Evolutionary conservation across 768 basidiomycete species (phyloP).

Genomic region (Boletus fagicola): DNA sequence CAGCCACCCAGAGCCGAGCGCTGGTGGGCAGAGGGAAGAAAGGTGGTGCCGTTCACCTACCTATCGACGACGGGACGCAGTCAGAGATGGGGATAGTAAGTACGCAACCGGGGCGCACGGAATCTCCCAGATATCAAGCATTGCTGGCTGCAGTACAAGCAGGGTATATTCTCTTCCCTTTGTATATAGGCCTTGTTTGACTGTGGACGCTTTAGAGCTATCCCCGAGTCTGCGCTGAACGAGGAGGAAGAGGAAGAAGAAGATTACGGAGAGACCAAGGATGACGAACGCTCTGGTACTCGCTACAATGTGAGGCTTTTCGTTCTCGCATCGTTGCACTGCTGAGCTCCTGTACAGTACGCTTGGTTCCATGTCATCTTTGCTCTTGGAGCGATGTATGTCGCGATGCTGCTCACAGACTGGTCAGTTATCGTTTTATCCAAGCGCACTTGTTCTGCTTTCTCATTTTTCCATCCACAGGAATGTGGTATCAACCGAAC

Average conservation of each 20-base stretch:
- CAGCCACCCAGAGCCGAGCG: slow-evolving; percentile 93
- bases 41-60: slow-evolving; percentile 60
- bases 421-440: slow-evolving; percentile 61
- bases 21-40: slow-evolving; percentile 73
- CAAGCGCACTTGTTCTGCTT: background rate
- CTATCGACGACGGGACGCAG: slow-evolving; percentile 52
- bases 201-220: slow-evolving; percentile 51
- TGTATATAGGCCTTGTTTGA: background rate
- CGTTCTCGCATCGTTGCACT: background rate
- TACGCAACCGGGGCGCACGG: slow-evolving; percentile 79
- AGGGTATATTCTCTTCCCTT: slow-evolving; percentile 53
- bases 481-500: slow-evolving; percentile 69
- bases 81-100: slow-evolving; percentile 76
- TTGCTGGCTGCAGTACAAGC: slow-evolving; percentile 94
- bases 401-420: slow-evolving; percentile 94
- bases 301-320: slow-evolving; percentile 78
- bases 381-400: slow-evolving; percentile 94
- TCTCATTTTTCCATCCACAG: slow-evolving; percentile 35
- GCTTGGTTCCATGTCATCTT: slow-evolving; percentile 99
- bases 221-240: slow-evolving; percentile 87
- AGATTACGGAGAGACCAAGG: slow-evolving; percentile 67
- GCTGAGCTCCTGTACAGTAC: slow-evolving; percentile 53
- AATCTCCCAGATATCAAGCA: slow-evolving; percentile 90
- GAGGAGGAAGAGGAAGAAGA: slow-evolving; percentile 80
- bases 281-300: slow-evolving; percentile 92